Evolutionary conservation across 2,329 filamentous ascomycete species (phyloP).

Genomic region (Fusarium sp.): DNA sequence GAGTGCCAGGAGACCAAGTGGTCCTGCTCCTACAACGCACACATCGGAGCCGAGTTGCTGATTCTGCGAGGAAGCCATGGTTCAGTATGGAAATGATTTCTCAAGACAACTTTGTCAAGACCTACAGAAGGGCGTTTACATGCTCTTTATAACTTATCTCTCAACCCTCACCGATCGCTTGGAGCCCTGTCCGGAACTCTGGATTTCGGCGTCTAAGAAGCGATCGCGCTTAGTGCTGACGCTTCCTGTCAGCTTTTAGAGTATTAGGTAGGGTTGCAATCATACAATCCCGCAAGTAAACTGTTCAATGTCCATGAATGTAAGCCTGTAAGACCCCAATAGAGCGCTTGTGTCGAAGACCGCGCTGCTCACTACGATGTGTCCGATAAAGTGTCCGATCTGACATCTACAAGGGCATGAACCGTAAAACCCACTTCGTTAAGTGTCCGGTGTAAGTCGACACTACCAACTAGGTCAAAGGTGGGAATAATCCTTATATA

Average conservation of each 20-base stretch:
- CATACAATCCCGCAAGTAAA: neutral
- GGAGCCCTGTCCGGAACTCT: slow-evolving; percentile 1
- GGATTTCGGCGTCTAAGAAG: neutral
- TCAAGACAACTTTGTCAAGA: neutral
- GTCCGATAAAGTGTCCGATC: slow-evolving; percentile 7
- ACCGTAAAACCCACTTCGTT: neutral
- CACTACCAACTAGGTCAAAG: no score
- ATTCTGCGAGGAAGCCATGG: slow-evolving; percentile 33
- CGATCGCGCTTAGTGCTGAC: slow-evolving; percentile 17
- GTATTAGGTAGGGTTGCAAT: neutral
- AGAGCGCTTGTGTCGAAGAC: neutral
- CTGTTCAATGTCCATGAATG: neutral
- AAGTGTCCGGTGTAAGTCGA: slow-evolving; percentile 8
- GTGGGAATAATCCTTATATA: no score
- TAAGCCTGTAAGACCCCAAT: neutral
- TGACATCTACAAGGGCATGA: neutral
- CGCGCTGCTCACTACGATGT: neutral
- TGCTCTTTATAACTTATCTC: slow-evolving; percentile 15
- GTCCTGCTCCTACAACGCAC: slow-evolving; percentile 51
- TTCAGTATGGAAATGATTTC: neutral
- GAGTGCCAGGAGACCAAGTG: slow-evolving; percentile 55
- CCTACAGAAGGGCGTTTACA: neutral
- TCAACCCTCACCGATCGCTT: neutral
- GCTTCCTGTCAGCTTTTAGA: slow-evolving; percentile 27
- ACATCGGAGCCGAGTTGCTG: slow-evolving; percentile 42